Evolutionary conservation across 208 protist species (phyloP).

Genomic region (Vickermania spadyakhi): DNA sequence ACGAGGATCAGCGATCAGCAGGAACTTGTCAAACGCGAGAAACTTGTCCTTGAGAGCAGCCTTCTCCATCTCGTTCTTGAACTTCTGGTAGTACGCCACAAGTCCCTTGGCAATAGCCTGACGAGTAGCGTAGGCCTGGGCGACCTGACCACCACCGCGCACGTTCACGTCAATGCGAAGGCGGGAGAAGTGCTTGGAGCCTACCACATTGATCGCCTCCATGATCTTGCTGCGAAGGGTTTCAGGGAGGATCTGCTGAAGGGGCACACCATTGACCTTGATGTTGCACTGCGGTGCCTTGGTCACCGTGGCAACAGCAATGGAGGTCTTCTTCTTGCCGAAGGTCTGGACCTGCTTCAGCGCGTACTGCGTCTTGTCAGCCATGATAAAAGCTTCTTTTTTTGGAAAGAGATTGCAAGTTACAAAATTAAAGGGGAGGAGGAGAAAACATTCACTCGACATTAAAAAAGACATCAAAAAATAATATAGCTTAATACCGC

Average conservation of each 20-base stretch:
- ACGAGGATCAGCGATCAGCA: conserved; percentile 99
- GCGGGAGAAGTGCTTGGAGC: conserved; percentile 88
- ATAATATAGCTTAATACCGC: no score
- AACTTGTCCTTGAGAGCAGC: conserved; percentile 97
- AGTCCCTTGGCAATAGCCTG: conserved; percentile 99
- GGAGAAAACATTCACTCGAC: no score
- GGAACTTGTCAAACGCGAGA: conserved; percentile 95
- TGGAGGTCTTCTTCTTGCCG: conserved; percentile 98
- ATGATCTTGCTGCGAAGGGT: conserved; percentile 97
- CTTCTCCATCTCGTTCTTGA: conserved; percentile 93
- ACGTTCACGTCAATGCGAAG: conserved; percentile 97
- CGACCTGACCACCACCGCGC: conserved; percentile 96
- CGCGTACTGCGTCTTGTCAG: conserved; percentile 48
- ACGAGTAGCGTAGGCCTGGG: conserved; percentile 98
- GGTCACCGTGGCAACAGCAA: conserved; percentile 97
- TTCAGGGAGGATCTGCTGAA: conserved; percentile 97
- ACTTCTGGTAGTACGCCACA: conserved; percentile 99
- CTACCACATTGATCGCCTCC: conserved; percentile 96
- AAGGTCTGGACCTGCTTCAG: conserved; percentile 91
- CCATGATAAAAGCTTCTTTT: background rate
- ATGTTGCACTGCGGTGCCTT: conserved; percentile 95
- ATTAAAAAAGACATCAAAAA: no score
- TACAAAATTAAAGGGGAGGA: conserved; percentile 12
- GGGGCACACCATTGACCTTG: conserved; percentile 97
- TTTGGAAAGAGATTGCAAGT: no score